Evolutionary conservation across 1,139 yeast genomes (phyloP), one percentile per base, ranked within the genome.

Genomic region (Diutina sp.): DNA sequence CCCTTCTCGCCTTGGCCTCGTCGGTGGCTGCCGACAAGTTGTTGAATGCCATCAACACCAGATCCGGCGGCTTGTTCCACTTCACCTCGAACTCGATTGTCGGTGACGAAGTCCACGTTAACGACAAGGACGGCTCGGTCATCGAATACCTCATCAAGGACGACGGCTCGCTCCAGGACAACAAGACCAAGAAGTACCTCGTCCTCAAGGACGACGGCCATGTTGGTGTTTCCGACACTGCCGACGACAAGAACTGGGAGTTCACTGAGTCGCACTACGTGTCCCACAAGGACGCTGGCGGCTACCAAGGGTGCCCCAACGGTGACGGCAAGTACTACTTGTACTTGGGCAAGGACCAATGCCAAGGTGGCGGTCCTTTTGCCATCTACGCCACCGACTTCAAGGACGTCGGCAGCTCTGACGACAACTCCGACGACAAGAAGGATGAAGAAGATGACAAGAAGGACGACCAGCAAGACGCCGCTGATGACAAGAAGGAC

Each of bases 21-120:
- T 28, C 14, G 32, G 70, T 69, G 30, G 57, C 63, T 44, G 70
- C 71, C 41, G 66, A 67, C 28, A 60, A 61, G 54, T 57, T 63
- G 18, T 64, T 68, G 57, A 56, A 60, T 25, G 60, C 66, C 35
- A 54, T 67, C 45, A 59, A 65, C 21, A 64, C 67, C 51, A 64
- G 65, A 55, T 66, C 71, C 8, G 72, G 70, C 16, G 60, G 69
- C 16, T 55, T 56, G 4, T 47, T 47, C 51, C 51, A 47, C 14
- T 25, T 7, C 18, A 35, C 35, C 14, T 28, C 32, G 32, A 14
- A 25, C 28, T 47, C 51, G 12, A 25, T 47, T 28, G n/a, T 25
- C 16, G 51, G 28, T n/a, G 51, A 35, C 12, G 16, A 9, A 3
- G 51, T 29, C 18, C 35, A 47, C 35, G 29, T 47, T 5, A 47